These are phyloP conservation scores for Aleurites moluccanus DNA, from an alignment of 441 rosid genomes.

Conservation along the genomic window DNA sequence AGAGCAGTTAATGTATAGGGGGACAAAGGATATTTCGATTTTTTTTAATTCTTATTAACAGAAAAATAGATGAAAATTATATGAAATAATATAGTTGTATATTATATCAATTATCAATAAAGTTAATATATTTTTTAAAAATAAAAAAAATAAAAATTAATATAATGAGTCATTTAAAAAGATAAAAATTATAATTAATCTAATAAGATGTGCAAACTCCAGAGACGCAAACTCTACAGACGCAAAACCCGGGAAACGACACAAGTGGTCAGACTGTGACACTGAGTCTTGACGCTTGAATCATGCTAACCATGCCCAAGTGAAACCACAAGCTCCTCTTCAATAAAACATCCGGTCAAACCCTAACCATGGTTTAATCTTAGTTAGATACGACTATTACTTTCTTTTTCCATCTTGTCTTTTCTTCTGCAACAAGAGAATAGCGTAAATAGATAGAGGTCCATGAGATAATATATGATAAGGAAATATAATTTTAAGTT, in stretches of 20 bases:
- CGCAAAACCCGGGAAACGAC: constrained; percentile 15
- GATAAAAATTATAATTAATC: no score
- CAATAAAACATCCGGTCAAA: background rate
- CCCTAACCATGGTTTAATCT: constrained; percentile 7
- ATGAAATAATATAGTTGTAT: no score
- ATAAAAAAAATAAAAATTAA: no score
- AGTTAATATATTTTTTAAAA: no score
- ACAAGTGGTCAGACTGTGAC: constrained; percentile 24
- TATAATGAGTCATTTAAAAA: no score
- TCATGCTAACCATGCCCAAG: constrained; percentile 18
- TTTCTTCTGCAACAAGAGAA: constrained; percentile 8
- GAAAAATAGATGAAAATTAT: no score
- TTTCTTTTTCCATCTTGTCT: background rate
- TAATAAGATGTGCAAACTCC: no score
- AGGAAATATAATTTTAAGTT: background rate
- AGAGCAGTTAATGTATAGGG: no score
- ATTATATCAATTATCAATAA: no score
- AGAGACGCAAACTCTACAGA: background rate
- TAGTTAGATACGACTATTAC: background rate
- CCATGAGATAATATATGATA: background rate
- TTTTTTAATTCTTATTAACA: no score
- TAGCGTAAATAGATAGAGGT: background rate
- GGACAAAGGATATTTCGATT: no score
- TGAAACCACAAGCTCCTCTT: background rate
- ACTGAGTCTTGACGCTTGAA: background rate